These are phyloP conservation scores for Didymosphaeria variabile DNA, from an alignment of 2,329 filamentous ascomycete species.

Conservation along the genomic window DNA sequence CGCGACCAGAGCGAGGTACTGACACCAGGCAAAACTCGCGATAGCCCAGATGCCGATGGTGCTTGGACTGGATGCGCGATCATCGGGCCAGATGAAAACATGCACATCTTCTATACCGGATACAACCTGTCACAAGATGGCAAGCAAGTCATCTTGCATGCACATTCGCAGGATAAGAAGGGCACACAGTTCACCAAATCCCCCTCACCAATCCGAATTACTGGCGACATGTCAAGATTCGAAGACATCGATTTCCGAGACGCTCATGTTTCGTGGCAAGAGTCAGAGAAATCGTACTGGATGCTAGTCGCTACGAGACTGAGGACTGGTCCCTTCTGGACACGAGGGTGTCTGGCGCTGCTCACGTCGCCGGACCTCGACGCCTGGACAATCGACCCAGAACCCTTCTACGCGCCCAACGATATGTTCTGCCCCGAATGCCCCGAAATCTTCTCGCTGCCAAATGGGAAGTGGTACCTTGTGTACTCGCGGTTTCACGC, in stretches of 20 bases:
- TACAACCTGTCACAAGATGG: slow-evolving; percentile 44
- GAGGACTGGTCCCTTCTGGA: slow-evolving; percentile 44
- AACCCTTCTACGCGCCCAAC: slow-evolving; percentile 47
- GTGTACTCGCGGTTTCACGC: slow-evolving; percentile 36
- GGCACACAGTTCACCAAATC: slow-evolving; percentile 37
- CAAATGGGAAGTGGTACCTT: slow-evolving; percentile 49
- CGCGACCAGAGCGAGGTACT: slow-evolving; percentile 4
- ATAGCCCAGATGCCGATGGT: slow-evolving; percentile 44
- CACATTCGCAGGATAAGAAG: slow-evolving; percentile 34
- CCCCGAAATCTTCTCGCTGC: slow-evolving; percentile 49
- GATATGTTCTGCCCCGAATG: slow-evolving; percentile 51
- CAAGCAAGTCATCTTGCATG: slow-evolving; percentile 46
- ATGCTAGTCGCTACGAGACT: slow-evolving; percentile 52
- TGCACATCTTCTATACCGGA: slow-evolving; percentile 52
- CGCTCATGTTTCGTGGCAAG: slow-evolving; percentile 49
- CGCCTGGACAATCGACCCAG: slow-evolving; percentile 40
- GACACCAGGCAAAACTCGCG: slow-evolving; percentile 25
- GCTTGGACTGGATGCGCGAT: slow-evolving; percentile 49
- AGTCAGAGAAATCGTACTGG: slow-evolving; percentile 42
- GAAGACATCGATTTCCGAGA: slow-evolving; percentile 52
- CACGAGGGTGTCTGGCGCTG: slow-evolving; percentile 49
- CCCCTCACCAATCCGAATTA: slow-evolving; percentile 31
- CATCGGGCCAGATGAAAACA: slow-evolving; percentile 40
- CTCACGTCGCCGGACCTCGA: slow-evolving; percentile 48
- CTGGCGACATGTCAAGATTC: slow-evolving; percentile 30